A percentile compares a stretch with the other conserved stretches of the same genome.
Evolutionary conservation across 805 yeast species (phyloP).

Genomic region (Saccharomycopsis microspora): DNA sequence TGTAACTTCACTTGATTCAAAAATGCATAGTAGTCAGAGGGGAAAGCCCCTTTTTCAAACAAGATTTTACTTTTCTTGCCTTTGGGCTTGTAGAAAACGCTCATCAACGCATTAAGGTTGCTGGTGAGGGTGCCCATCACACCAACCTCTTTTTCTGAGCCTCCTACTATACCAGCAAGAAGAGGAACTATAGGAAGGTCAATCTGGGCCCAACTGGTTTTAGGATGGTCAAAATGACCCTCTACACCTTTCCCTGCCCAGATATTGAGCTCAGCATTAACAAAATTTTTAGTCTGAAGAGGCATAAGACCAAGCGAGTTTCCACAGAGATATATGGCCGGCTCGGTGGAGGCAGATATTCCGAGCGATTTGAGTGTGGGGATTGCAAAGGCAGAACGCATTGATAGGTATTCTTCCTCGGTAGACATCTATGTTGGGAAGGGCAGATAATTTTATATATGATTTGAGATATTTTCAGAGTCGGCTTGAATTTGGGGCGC

Average conservation of each 20-base stretch:
- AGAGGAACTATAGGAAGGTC: slow-evolving; percentile 67
- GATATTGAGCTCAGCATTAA: slow-evolving; percentile 61
- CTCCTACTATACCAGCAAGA: slow-evolving; percentile 71
- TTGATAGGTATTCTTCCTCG: too few species aligned
- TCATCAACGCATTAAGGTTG: slow-evolving; percentile 64
- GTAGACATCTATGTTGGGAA: too few species aligned
- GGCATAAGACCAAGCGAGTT: slow-evolving; percentile 95
- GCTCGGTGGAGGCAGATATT: slow-evolving; percentile 20
- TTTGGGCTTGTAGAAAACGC: slow-evolving; percentile 63
- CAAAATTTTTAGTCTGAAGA: slow-evolving; percentile 38
- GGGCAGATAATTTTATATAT: too few species aligned
- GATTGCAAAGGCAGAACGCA: slow-evolving; percentile 26
- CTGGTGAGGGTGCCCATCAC: slow-evolving; percentile 79
- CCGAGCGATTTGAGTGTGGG: slow-evolving; percentile 64
- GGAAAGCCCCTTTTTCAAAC: slow-evolving; percentile 82
- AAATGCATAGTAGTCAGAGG: slow-evolving; percentile 85
- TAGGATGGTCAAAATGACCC: slow-evolving; percentile 68
- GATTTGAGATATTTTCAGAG: too few species aligned
- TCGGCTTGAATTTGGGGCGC: too few species aligned
- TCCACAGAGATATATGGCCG: slow-evolving; percentile 67
- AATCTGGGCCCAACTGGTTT: slow-evolving; percentile 73
- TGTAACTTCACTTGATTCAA: slow-evolving; percentile 57
- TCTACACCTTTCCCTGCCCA: slow-evolving; percentile 80
- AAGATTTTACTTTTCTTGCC: slow-evolving; percentile 53
- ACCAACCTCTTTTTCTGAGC: slow-evolving; percentile 65